phyloP scores from a whole-genome alignment of 2,329 filamentous ascomycete genomes.

The Pezizomycotina sp. region DNA sequence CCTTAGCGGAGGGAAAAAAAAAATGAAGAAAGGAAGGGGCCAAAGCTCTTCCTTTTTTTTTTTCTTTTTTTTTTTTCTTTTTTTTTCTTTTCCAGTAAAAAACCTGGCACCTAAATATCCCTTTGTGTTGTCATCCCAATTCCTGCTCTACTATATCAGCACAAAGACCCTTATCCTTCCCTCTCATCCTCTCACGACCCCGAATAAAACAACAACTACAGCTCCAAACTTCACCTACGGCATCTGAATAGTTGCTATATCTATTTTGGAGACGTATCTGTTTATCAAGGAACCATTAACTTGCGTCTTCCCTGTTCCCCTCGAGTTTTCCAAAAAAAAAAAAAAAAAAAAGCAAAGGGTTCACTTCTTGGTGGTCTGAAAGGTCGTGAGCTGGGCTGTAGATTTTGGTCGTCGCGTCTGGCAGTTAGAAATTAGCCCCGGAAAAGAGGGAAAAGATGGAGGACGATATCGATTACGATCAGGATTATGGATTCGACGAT shows the following conservation, averaged over 20 bases:
- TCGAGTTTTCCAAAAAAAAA: too few relatives aligned
- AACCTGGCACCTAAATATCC: too few relatives aligned
- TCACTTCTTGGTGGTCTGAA: too few relatives aligned
- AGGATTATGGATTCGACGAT: conserved; percentile 19
- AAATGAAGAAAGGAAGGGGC: conserved; percentile 7
- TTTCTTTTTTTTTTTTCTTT: conserved; percentile 1
- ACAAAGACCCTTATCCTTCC: not conserved
- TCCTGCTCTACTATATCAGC: not conserved
- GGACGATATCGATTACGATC: conserved; percentile 10
- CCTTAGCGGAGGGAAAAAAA: not conserved
- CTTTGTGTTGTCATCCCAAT: too few relatives aligned
- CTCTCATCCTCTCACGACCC: not conserved
- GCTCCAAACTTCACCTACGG: conserved; percentile 23
- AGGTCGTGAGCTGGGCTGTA: too few relatives aligned
- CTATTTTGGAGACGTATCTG: too few relatives aligned
- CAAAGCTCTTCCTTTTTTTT: conserved; percentile 15
- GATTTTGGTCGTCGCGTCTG: too few relatives aligned
- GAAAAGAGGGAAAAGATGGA: conserved; percentile 17
- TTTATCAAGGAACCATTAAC: too few relatives aligned
- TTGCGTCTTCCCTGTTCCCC: conserved; percentile 23
- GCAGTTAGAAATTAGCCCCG: too few relatives aligned
- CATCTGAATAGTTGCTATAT: conserved; percentile 22
- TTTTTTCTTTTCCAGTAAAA: not conserved
- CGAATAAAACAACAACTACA: not conserved
- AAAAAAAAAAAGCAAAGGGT: too few relatives aligned